Evolutionary conservation across 2,329 filamentous ascomycete genomes (phyloP).

Genomic region (Ilyonectria robusta): DNA sequence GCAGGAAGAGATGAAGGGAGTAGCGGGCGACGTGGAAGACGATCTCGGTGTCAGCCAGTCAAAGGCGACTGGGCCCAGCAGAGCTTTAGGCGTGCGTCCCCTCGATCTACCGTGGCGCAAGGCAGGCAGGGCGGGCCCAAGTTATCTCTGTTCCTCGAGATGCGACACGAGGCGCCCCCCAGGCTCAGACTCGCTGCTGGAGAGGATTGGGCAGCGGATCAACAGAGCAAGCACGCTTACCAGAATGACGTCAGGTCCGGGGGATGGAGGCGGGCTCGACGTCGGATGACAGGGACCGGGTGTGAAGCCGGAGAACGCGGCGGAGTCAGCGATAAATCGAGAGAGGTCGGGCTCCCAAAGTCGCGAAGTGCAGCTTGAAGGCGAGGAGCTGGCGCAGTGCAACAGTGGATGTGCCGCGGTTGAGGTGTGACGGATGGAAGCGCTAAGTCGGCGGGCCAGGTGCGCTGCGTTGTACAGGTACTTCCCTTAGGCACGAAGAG

Average conservation of each 20-base stretch:
- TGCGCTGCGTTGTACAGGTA: background rate
- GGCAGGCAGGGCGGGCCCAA: background rate
- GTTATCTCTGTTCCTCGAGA: constrained; percentile 8
- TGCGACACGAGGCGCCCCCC: constrained; percentile 12
- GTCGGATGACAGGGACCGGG: constrained; percentile 17
- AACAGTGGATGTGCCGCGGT: constrained; percentile 5
- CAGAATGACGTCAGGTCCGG: constrained; percentile 46
- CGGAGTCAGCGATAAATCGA: background rate
- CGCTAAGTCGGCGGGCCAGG: background rate
- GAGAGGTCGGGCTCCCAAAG: constrained; percentile 1
- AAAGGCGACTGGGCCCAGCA: background rate
- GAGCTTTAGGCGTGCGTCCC: background rate
- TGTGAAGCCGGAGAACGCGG: constrained; percentile 14
- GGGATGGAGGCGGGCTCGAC: constrained; percentile 18
- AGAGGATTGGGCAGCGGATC: constrained; percentile 34
- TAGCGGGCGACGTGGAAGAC: constrained; percentile 4
- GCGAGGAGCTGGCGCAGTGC: constrained; percentile 12
- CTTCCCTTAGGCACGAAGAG: constrained; percentile 14
- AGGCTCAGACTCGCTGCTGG: constrained; percentile 14
- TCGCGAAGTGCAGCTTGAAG: constrained; percentile 21
- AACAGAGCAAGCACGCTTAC: constrained; percentile 41
- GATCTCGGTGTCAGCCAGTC: constrained; percentile 4
- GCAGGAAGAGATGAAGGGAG: constrained; percentile 14
- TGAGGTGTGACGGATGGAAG: constrained; percentile 19
- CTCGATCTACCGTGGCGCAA: constrained; percentile 6